Conservation (phyloP, 768 basidiomycete genomes). For the Chalciporus piperatus region DNA sequence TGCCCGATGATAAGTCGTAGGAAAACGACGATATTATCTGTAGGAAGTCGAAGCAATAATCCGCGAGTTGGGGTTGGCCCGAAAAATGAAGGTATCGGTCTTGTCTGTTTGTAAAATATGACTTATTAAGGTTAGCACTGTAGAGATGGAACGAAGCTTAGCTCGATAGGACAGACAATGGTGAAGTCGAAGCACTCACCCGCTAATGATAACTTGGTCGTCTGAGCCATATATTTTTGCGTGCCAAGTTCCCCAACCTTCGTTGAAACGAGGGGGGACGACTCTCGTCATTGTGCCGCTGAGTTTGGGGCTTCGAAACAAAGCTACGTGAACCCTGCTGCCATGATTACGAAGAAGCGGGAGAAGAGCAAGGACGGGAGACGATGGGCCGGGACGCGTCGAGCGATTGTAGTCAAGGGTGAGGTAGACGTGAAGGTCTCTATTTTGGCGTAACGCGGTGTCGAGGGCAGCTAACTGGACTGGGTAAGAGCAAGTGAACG, state of each 20-base stretch:
- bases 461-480: conserved; percentile 72
- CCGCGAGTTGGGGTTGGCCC: conserved; percentile 58
- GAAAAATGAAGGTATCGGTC: conserved; percentile 87
- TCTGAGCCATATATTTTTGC: conserved; percentile 94
- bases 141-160: not conserved
- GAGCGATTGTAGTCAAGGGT: conserved; percentile 81
- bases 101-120: conserved; percentile 94
- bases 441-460: conserved; percentile 54
- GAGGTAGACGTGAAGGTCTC: conserved; percentile 63
- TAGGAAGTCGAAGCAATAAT: conserved; percentile 84
- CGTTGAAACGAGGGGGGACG: conserved; percentile 91
- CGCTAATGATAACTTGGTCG: conserved; percentile 88
- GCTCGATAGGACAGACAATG: not conserved
- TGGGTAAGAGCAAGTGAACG: not conserved
- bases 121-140: conserved; percentile 90
- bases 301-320: conserved; percentile 88
- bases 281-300: conserved; percentile 68
- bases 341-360: conserved; percentile 75
- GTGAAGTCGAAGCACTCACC: conserved; percentile 50
- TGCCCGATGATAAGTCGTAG: conserved; percentile 41
- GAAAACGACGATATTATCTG: conserved; percentile 68
- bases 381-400: conserved; percentile 67
- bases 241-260: conserved; percentile 99
- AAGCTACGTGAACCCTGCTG: conserved; percentile 66
- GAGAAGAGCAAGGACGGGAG: conserved; percentile 64